These are phyloP conservation scores for Xerocomus potaroensis DNA, from an alignment of 768 basidiomycete species.

Conservation along the genomic window DNA sequence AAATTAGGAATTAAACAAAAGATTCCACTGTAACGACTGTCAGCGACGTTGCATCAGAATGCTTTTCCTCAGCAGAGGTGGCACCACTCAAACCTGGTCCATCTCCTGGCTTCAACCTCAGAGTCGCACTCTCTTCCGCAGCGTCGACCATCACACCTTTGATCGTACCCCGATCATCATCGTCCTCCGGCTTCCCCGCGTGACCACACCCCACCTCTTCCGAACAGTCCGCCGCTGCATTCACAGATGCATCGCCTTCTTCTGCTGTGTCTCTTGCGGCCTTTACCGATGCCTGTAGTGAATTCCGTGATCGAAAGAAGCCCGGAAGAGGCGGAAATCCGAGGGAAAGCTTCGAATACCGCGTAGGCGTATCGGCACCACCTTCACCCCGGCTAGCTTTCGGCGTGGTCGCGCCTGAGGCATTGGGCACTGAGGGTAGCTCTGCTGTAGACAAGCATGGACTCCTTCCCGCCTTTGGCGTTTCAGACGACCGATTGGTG, in stretches of 20 bases:
- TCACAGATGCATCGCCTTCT: constrained; percentile 16
- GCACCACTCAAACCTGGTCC: constrained; percentile 3
- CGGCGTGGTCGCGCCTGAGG: constrained; percentile 54
- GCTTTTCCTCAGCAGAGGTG: constrained; percentile 22
- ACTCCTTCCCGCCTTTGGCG: constrained; percentile 26
- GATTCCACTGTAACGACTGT: constrained; percentile 22
- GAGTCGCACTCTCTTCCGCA: constrained; percentile 10
- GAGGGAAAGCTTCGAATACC: constrained; percentile 43
- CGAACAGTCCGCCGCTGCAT: constrained; percentile 4
- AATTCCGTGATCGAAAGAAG: constrained; percentile 59
- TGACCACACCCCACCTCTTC: constrained; percentile 6
- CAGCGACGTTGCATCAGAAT: constrained; percentile 9
- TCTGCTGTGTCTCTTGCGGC: constrained; percentile 16
- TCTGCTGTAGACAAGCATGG: constrained; percentile 11
- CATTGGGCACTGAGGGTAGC: constrained; percentile 31
- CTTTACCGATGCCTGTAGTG: constrained; percentile 32
- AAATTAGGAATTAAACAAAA: constrained; percentile 14
- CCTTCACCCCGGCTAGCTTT: constrained; percentile 37
- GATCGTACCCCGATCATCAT: constrained; percentile 42
- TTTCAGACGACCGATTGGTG: constrained; percentile 16
- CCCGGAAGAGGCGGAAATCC: constrained; percentile 61
- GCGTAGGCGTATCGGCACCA: constrained; percentile 22
- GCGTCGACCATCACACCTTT: constrained; percentile 24
- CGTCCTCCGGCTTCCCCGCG: constrained; percentile 26
- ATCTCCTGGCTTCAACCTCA: constrained; percentile 11